These are phyloP conservation scores for Penicillium nordicum DNA, from an alignment of 2,329 filamentous ascomycete genomes.

Conservation along the genomic window DNA sequence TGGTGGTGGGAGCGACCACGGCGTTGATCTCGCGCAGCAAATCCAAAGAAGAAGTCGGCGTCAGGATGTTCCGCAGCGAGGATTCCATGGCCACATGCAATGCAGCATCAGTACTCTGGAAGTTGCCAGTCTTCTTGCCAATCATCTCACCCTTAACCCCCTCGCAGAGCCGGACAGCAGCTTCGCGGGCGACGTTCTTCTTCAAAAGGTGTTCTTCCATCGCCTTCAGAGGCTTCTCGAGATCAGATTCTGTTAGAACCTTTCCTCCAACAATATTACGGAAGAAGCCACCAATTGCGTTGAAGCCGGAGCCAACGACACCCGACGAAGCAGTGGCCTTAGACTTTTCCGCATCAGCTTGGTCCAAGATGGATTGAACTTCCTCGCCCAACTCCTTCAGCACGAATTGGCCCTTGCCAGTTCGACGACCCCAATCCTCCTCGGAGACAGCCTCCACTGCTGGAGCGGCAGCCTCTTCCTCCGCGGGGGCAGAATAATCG, in stretches of 20 bases:
- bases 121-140: slow-evolving; percentile 85
- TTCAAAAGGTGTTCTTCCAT: slow-evolving; percentile 93
- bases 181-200: slow-evolving; percentile 96
- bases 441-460: slow-evolving; percentile 72
- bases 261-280: slow-evolving; percentile 94
- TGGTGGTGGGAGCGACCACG: slow-evolving; percentile 63
- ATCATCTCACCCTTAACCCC: slow-evolving; percentile 87
- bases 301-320: slow-evolving; percentile 74
- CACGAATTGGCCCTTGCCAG: slow-evolving; percentile 85
- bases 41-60: slow-evolving; percentile 90
- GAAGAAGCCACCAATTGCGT: slow-evolving; percentile 82
- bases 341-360: slow-evolving; percentile 65
- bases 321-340: slow-evolving; percentile 53
- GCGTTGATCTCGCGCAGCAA: slow-evolving; percentile 88
- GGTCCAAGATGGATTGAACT: slow-evolving; percentile 81
- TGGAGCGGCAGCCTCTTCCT: slow-evolving; percentile 53
- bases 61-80: slow-evolving; percentile 90
- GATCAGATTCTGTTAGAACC: slow-evolving; percentile 79
- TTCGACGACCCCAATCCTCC: slow-evolving; percentile 79
- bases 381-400: slow-evolving; percentile 91
- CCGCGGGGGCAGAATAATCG: slow-evolving; percentile 76
- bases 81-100: slow-evolving; percentile 86
- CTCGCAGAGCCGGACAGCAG: slow-evolving; percentile 83
- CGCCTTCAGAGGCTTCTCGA: slow-evolving; percentile 87
- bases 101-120: slow-evolving; percentile 81